These are phyloP conservation scores for Neostapfia colusana DNA, from an alignment of 176 grass and related monocot species.

Conservation along the genomic window DNA sequence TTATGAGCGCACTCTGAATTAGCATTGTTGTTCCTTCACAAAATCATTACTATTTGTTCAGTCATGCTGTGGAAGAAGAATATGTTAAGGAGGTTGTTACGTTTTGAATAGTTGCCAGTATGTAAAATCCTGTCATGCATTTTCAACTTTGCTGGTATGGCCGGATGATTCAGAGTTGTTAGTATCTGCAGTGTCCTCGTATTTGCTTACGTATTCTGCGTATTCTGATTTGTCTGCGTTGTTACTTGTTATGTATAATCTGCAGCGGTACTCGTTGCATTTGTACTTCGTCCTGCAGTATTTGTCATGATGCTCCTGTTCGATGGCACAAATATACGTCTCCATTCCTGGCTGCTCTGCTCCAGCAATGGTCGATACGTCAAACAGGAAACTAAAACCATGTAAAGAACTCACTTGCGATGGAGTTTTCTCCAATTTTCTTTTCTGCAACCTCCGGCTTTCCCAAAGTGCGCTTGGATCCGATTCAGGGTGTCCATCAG, in stretches of 20 bases:
- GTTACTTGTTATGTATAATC: not conserved
- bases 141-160: not conserved
- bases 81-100: not conserved
- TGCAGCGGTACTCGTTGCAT: not conserved
- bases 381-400: not conserved
- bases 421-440: not conserved
- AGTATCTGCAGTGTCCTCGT: not conserved
- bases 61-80: not conserved
- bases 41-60: not conserved
- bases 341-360: not conserved
- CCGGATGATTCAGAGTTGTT: not conserved
- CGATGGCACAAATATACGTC: not conserved
- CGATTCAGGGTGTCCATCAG: not conserved
- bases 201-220: not conserved
- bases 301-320: not conserved
- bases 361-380: not conserved
- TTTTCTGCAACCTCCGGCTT: not conserved
- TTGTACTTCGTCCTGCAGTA: not conserved
- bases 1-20: slow-evolving; percentile 6
- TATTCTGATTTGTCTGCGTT: not conserved
- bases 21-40: not conserved
- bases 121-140: slow-evolving; percentile 6
- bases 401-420: too few species aligned
- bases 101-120: not conserved
- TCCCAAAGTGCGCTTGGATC: not conserved